Base-by-base conservation (phyloP, 2,329 filamentous ascomycete genomes). In the Fusarium verticillioides region DNA sequence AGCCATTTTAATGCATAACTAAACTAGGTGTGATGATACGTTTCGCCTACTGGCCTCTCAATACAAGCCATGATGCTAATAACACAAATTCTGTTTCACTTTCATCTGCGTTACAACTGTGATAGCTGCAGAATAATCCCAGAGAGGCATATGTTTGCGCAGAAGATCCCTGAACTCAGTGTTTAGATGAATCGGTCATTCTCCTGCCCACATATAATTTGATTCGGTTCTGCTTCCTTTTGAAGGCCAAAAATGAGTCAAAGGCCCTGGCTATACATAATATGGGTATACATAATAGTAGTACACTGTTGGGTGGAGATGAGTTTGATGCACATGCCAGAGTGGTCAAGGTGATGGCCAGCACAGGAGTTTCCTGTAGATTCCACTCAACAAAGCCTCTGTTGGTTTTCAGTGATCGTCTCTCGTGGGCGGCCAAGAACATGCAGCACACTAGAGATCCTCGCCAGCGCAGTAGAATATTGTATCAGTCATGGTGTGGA, bases 31-130 rank as follows among this genome's bases (percentile, higher is more conserved):
- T 39, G 44, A 23, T 50, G 36, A 28, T 30, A 50, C 40, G 28
- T 46, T 44, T 43, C 52, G 40, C 9, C 26, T 46, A 39, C 37
- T 23, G 19, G 39, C 23, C n/a, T 52, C 64, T 46, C 44, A 42
- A 30, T 23, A 23, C 42, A 60, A 50, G 49, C 50, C 50, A 66
- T 60, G 32, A 50, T 43, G 26, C n/a, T 42, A 46, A 59, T 47
- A 53, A 61, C 18, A 53, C 44, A 42, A 30, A 15, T 36, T 10
- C 18, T 42, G 62, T 67, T 67, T 67, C 64, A 61, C 50, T 8
- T 15, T 26, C 26, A 18, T 37, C 36, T 58, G 12, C 21, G 16
- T 34, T 37, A 8, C 13, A n/a, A 37, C 23, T 19, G 11, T 28
- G 50, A 30, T 44, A 15, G n/a, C 32, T 44, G 19, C 11, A 58